A percentile compares a stretch with the other conserved stretches of the same genome.
Evolutionary conservation across 768 basidiomycete genomes (phyloP).

Genomic region (Lepiota venenata): DNA sequence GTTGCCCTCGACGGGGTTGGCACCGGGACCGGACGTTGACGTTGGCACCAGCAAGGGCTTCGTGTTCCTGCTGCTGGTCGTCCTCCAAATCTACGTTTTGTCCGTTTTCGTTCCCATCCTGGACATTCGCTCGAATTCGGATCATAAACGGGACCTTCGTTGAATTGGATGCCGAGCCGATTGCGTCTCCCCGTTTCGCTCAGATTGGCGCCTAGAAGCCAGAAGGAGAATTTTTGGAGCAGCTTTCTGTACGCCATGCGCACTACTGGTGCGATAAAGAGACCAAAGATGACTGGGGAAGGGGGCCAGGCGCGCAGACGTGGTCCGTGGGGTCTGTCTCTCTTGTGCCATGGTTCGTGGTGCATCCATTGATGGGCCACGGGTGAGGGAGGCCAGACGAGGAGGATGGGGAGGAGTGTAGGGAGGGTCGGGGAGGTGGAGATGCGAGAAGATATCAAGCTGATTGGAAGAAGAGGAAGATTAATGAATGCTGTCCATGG

Average conservation of each 20-base stretch:
- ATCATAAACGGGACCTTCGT: slow-evolving; percentile 34
- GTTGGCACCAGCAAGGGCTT: slow-evolving; percentile 13
- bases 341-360: slow-evolving; percentile 26
- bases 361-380: slow-evolving; percentile 30
- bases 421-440: slow-evolving; percentile 29
- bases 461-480: slow-evolving; percentile 67
- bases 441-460: slow-evolving; percentile 62
- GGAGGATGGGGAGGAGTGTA: slow-evolving; percentile 41
- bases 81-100: slow-evolving; percentile 16
- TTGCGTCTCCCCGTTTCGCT: slow-evolving; percentile 15
- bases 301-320: slow-evolving; percentile 47
- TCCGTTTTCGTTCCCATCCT: slow-evolving; percentile 10
- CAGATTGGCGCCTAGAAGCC: slow-evolving; percentile 37
- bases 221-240: slow-evolving; percentile 36
- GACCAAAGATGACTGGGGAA: slow-evolving; percentile 52
- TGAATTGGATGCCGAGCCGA: slow-evolving; percentile 20
- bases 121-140: slow-evolving; percentile 27
- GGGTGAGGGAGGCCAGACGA: slow-evolving; percentile 43
- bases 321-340: slow-evolving; percentile 19
- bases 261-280: slow-evolving; percentile 48
- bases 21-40: slow-evolving; percentile 4
- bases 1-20: slow-evolving; percentile 19
- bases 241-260: slow-evolving; percentile 39
- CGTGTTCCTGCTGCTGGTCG: slow-evolving; percentile 12
- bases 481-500: slow-evolving; percentile 74